Base-by-base conservation (phyloP, 148 eudicot species). In the Heliosperma pusillum region DNA sequence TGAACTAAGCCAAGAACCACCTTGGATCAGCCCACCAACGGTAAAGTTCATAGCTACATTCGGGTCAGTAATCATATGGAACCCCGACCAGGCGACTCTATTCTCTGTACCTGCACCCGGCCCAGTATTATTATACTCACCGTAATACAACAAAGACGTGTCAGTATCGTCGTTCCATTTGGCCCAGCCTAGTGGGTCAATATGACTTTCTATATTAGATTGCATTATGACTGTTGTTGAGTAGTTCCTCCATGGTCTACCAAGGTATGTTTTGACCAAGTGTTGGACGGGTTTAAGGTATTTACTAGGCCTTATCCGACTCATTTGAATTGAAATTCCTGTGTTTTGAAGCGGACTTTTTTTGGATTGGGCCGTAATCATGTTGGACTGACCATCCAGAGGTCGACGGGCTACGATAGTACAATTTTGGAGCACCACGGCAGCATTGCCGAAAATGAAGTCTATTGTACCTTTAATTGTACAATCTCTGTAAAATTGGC, bases 371-470 rank as follows among this genome's bases (percentile, higher is more conserved):
- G 55, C 55, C 5, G 55, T 50, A 50, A 50, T 50, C 55, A 50
- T 50, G 55, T 50, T 50, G 19, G 55, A 50, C 55, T 50, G 55
- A 50, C 55, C 55, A 11, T 50, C 16, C 0, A 50, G 17, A 10
- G 55, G 55, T 4, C 55, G 55, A 50, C 55, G 55, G 19, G 55
- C 55, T 13, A 50, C 55, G 0, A 50, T 50, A 0, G 55, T 65
- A 76, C 84, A 63, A 47, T 65, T 72, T 29, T 84, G 87, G 68
- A 84, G 72, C 7, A 84, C 80, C 0, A 52, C 77, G 2, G 88
- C 85, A 0, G 82, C 74, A 57, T 85, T 81, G 16, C 85, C 85
- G 22, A 85, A 85, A n/a, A 85, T 80, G 80, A 79, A 77, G 66
- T 85, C 87, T 5, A 85, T 74, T 5, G 87, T 85, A 26, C 87